Conservation (phyloP, 306 rosid species). For the Biancaea sappan region DNA sequence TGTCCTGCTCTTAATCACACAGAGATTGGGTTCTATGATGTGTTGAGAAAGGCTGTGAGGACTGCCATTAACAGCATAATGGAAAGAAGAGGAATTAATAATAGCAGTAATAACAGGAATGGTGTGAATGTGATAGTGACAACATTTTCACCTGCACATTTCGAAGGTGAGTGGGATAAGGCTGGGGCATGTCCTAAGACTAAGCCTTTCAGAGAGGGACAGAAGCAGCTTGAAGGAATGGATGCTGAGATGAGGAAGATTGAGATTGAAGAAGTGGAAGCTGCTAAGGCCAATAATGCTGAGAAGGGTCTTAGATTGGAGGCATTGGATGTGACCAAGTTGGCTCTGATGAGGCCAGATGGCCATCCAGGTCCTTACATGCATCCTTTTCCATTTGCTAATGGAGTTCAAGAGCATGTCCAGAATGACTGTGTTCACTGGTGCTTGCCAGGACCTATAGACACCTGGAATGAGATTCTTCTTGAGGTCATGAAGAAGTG, state of each 20-base stretch:
- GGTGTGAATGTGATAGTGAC: slow-evolving; percentile 60
- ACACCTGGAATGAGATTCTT: slow-evolving; percentile 90
- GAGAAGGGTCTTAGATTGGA: slow-evolving; percentile 48
- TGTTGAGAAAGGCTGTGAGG: slow-evolving; percentile 70
- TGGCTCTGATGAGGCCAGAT: slow-evolving; percentile 80
- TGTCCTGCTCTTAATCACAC: slow-evolving; percentile 81
- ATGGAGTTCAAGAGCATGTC: slow-evolving; percentile 62
- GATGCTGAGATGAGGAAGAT: slow-evolving; percentile 71
- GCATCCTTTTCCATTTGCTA: slow-evolving; percentile 75
- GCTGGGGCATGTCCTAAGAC: slow-evolving; percentile 82
- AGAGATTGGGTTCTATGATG: slow-evolving; percentile 82
- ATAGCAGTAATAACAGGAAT: not conserved
- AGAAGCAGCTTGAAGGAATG: slow-evolving; percentile 80
- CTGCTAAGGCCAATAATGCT: slow-evolving; percentile 48
- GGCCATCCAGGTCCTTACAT: slow-evolving; percentile 95
- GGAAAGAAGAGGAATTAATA: slow-evolving; percentile 44
- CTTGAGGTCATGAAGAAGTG: slow-evolving; percentile 58
- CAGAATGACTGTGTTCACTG: slow-evolving; percentile 97
- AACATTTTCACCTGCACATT: slow-evolving; percentile 89
- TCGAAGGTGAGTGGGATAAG: slow-evolving; percentile 93
- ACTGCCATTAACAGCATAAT: slow-evolving; percentile 54
- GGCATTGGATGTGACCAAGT: slow-evolving; percentile 72
- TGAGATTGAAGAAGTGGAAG: slow-evolving; percentile 74
- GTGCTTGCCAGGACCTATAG: slow-evolving; percentile 93
- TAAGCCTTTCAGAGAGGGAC: slow-evolving; percentile 52